Conservation (phyloP, 2,329 filamentous ascomycete genomes). For the Hymenoscyphus albidus region DNA sequence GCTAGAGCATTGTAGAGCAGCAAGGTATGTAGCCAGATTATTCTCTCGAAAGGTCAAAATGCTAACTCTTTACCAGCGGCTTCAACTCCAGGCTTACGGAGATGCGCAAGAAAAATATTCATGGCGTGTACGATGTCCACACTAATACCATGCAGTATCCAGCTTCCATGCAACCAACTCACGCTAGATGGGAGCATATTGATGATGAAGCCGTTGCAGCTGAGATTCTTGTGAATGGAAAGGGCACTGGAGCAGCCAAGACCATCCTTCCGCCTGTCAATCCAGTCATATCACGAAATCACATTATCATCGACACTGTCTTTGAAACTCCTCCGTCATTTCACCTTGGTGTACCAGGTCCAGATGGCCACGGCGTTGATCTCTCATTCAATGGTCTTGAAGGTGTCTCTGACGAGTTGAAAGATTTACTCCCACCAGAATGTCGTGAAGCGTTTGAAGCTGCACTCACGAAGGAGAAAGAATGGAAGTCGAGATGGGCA, state of each 20-base stretch:
- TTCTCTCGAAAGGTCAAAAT: neutral
- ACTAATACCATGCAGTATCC: conserved; percentile 91
- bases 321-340: conserved; percentile 54
- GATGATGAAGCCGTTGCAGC: conserved; percentile 36
- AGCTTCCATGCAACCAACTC: conserved; percentile 82
- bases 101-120: conserved; percentile 59
- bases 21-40: conserved; percentile 58
- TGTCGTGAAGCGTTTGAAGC: conserved; percentile 70
- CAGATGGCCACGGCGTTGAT: conserved; percentile 48
- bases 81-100: conserved; percentile 76
- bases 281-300: conserved; percentile 56
- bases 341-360: conserved; percentile 54
- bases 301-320: conserved; percentile 57
- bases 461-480: conserved; percentile 58
- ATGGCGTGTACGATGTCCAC: conserved; percentile 87
- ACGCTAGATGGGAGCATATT: conserved; percentile 76
- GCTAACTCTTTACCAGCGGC: conserved; percentile 48
- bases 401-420: conserved; percentile 62
- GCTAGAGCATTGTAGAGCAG: conserved; percentile 86
- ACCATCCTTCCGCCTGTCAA: conserved; percentile 52
- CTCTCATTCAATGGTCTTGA: conserved; percentile 53
- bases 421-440: conserved; percentile 62
- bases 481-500: conserved; percentile 74
- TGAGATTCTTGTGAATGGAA: conserved; percentile 18
- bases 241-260: conserved; percentile 24